These are phyloP conservation scores for Sclerotinia spermophila DNA, from an alignment of 2,329 filamentous ascomycete species.

Conservation along the genomic window DNA sequence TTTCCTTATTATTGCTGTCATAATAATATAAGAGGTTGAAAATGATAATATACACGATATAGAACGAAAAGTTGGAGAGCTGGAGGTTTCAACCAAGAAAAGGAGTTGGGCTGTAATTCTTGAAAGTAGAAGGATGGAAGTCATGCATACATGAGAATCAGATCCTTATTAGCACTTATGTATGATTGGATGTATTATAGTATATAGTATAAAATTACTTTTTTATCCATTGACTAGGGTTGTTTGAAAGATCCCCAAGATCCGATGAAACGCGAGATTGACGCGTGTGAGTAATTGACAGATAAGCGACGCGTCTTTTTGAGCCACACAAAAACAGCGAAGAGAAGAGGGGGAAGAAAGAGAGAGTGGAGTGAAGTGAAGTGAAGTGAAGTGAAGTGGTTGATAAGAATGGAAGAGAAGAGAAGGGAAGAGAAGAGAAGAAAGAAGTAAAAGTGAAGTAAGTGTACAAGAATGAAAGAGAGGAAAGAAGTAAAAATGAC, in stretches of 20 bases:
- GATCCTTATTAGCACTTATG: not conserved
- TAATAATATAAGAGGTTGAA: not conserved
- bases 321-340: not conserved
- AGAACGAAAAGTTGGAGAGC: not conserved
- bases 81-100: not conserved
- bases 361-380: not conserved
- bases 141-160: not conserved
- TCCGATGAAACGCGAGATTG: conserved; percentile 6
- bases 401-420: not conserved
- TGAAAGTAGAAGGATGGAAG: not conserved
- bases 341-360: not conserved
- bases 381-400: not conserved
- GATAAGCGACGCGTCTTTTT: conserved; percentile 13
- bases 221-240: not conserved
- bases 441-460: not conserved
- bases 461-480: too few species aligned
- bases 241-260: not conserved
- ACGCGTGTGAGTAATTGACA: not conserved
- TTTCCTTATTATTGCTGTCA: not conserved
- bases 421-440: not conserved
- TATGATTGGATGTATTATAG: not conserved
- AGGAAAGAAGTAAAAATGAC: not conserved
- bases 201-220: not conserved
- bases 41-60: not conserved
- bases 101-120: not conserved